Percentiles rank a stretch among this genome's conserved stretches.
Evolutionary conservation across 2,329 filamentous ascomycete species (phyloP).

Genomic region (Clarireedia paspali): DNA sequence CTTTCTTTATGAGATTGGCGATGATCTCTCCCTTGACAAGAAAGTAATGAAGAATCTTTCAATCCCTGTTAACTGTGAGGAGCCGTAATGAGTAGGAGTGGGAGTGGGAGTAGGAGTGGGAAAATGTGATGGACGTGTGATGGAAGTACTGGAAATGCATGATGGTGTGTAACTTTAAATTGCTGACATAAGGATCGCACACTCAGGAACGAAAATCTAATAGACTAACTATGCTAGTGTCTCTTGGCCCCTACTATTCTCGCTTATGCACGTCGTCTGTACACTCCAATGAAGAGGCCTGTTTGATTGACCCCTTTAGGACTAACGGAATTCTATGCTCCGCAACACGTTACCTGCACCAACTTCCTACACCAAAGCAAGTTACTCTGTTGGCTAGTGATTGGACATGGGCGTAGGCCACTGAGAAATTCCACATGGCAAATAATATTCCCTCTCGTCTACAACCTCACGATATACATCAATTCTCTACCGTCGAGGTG

Average conservation of each 20-base stretch:
- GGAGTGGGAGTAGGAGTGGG: no score
- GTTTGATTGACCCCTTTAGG: background rate
- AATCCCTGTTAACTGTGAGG: no score
- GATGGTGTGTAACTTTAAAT: background rate
- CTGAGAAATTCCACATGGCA: background rate
- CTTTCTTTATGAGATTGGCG: slow-evolving; percentile 4
- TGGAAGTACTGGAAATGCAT: background rate
- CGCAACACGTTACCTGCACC: slow-evolving; percentile 3
- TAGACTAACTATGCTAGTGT: background rate
- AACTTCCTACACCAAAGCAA: background rate
- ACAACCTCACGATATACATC: background rate
- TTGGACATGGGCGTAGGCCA: background rate
- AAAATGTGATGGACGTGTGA: no score
- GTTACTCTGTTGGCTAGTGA: background rate
- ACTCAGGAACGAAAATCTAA: background rate
- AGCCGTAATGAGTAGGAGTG: no score
- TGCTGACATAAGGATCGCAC: slow-evolving; percentile 1
- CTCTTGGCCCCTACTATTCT: background rate
- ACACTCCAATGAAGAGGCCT: background rate
- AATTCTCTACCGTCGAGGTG: background rate
- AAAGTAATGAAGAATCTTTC: background rate
- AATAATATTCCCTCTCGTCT: background rate
- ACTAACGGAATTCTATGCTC: background rate
- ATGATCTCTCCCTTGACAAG: background rate
- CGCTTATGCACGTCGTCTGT: slow-evolving; percentile 9